Conservation (phyloP, 148 eudicot genomes). For the Linanthus parryae region DNA sequence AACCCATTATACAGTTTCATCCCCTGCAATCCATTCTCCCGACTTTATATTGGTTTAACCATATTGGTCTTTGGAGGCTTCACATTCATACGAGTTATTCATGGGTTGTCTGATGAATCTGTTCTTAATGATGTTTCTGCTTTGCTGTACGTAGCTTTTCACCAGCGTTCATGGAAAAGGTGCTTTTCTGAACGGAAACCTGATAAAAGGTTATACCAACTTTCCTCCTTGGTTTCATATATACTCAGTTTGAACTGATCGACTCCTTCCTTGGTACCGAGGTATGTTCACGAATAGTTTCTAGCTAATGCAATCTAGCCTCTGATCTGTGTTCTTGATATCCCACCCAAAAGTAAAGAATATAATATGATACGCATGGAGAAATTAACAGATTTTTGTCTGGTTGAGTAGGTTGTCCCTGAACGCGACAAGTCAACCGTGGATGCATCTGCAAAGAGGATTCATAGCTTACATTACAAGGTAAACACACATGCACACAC, state of each 20-base stretch:
- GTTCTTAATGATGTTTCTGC: no score
- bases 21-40: no score
- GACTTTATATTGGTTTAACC: no score
- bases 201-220: slow-evolving; percentile 54
- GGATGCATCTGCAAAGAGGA: slow-evolving; percentile 68
- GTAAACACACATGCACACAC: no score
- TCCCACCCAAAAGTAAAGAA: no score
- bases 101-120: no score
- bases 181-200: slow-evolving; percentile 85
- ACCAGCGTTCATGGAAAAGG: slow-evolving; percentile 79
- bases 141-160: slow-evolving; percentile 47
- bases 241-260: slow-evolving; percentile 72
- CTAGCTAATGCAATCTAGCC: no score
- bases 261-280: slow-evolving; percentile 74
- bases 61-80: no score
- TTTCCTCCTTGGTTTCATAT: slow-evolving; percentile 22
- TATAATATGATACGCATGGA: no score
- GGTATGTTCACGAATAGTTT: slow-evolving; percentile 30
- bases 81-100: no score
- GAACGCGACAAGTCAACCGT: slow-evolving; percentile 60
- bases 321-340: not conserved
- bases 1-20: no score
- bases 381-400: no score
- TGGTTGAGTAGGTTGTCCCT: slow-evolving; percentile 50
- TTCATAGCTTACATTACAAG: slow-evolving; percentile 79